phyloP scores from a whole-genome alignment of 192 early-diverging fungal genomes.

The Backusella westeae region DNA sequence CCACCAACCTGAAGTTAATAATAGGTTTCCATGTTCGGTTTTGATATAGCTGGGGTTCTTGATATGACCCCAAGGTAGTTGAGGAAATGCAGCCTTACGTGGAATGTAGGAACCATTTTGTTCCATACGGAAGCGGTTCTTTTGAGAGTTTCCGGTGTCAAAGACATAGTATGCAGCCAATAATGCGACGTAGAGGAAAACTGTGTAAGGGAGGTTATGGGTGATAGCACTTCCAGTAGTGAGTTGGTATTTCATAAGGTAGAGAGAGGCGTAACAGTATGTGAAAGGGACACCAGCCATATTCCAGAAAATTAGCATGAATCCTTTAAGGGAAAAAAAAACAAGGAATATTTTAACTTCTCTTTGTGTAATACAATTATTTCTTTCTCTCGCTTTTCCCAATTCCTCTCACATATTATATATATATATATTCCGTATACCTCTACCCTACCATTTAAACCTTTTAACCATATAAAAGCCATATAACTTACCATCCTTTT shows the following conservation, averaged over 20 bases:
- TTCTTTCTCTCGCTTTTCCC: background rate
- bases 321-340: constrained; percentile 18
- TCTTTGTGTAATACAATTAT: background rate
- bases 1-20: constrained; percentile 72
- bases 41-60: constrained; percentile 61
- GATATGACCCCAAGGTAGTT: constrained; percentile 46
- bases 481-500: constrained; percentile 43
- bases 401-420: background rate
- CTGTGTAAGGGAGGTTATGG: constrained; percentile 30
- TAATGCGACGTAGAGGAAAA: constrained; percentile 26
- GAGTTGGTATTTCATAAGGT: constrained; percentile 37
- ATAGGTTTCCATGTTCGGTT: constrained; percentile 56
- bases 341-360: background rate
- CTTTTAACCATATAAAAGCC: background rate
- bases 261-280: constrained; percentile 44
- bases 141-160: constrained; percentile 54
- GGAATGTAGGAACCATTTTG: constrained; percentile 38
- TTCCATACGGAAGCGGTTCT: constrained; percentile 49
- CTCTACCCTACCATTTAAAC: background rate
- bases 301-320: constrained; percentile 54
- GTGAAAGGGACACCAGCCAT: constrained; percentile 51
- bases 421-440: background rate
- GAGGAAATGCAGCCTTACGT: constrained; percentile 41
- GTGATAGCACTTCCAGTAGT: constrained; percentile 35
- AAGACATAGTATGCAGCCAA: constrained; percentile 42